Conservation (phyloP, 768 basidiomycete genomes). For the Boletus insuetus region DNA sequence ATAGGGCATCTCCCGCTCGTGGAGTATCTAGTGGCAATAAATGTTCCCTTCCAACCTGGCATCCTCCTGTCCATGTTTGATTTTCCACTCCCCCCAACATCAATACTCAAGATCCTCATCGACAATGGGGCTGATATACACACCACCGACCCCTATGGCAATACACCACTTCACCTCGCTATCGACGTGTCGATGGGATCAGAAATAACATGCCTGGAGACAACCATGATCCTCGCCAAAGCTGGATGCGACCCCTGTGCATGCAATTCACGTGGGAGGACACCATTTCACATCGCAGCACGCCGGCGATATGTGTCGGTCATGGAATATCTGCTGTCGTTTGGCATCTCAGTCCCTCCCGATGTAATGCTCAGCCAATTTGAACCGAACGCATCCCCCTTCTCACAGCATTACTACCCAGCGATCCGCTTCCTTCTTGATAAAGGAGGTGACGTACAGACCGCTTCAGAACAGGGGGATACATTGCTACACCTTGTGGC, state of each 20-base stretch:
- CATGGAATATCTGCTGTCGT: constrained; percentile 1
- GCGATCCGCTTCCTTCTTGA: neutral
- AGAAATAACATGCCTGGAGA: neutral
- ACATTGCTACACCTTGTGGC: neutral
- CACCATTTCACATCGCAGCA: neutral
- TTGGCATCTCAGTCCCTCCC: neutral
- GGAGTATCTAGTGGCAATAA: neutral
- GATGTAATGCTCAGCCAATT: neutral
- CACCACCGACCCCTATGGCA: neutral
- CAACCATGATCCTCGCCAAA: neutral
- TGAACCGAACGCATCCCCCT: too few relatives aligned
- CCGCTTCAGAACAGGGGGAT: neutral
- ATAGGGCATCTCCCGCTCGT: neutral
- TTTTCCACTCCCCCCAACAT: too few relatives aligned
- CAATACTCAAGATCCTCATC: constrained; percentile 2
- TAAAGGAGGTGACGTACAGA: neutral
- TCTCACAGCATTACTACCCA: neutral
- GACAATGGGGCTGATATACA: neutral
- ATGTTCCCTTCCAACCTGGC: neutral
- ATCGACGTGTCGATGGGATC: neutral
- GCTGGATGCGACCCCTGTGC: neutral
- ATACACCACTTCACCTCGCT: neutral
- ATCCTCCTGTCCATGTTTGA: neutral
- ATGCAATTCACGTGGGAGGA: neutral
- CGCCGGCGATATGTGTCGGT: neutral